Evolutionary conservation across 1,139 yeast genomes (phyloP), one percentile per base, ranked within the genome.

Genomic region (Candida sp.): DNA sequence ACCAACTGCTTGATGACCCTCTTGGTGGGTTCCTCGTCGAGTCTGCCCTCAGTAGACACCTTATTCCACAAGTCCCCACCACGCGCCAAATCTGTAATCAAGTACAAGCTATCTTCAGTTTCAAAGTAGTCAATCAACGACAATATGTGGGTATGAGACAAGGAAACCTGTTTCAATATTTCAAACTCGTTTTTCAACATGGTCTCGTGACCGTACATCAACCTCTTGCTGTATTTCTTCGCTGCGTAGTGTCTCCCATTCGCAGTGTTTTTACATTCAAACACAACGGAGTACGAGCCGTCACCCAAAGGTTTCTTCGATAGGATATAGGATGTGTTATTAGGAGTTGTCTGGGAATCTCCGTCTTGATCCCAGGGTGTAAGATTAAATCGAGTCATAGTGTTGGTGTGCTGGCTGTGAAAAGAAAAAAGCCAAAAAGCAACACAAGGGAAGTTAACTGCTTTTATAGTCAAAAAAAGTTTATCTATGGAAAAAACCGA

Each of bases 61-160:
- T 84, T 68, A 56, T 83, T 84, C 63, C 85, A 89, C 47, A 89
- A 70, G 61, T 90, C 96, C 25, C 90, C 89, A 17, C 90, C 90
- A 39, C 70, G 68, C 31, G 91, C 90, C 48, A 87, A 69, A 59
- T 86, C 90, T 0, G 92, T 87, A 44, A 88, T 82, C 48, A 88
- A 68, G 51, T 83, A 87, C 35, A 86, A 68, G 55, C 77, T 75
- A 47, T 83, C 79, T 12, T 75, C 72, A 1, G 93, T 87, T 62
- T 88, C 92, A 63, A 88, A 88, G 63, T 81, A 85, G 65, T 88
- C 94, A 11, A 84, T 77, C 49, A 88, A 69, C 34, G 86, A 85
- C 50, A 88, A 69, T 26, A 88, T 78, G 54, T 73, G 68, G 2
- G 67, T 62, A 62, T 86, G 88, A n/a, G 63, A 60, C 57, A 63